phyloP scores from a whole-genome alignment of 2,329 filamentous ascomycete species.

The Stagonosporopsis rhizophila region DNA sequence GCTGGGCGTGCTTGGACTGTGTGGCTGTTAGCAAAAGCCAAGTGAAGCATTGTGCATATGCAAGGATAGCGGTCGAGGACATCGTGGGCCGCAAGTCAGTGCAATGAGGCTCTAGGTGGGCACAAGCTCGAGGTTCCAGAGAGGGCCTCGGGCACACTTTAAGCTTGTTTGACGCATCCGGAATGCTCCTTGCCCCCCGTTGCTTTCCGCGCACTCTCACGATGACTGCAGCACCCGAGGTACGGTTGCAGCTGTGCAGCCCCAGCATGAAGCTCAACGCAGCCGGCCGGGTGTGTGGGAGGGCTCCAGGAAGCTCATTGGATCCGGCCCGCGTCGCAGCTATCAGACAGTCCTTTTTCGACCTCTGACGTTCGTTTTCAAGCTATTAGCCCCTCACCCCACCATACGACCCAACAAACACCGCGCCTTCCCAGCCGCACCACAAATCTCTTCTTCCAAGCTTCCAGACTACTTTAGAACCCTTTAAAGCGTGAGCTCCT shows the following conservation, averaged over 20 bases:
- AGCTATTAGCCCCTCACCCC: constrained; percentile 31
- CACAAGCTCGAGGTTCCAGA: constrained; percentile 6
- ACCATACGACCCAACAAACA: constrained; percentile 39
- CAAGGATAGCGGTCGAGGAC: constrained; percentile 26
- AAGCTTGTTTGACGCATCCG: constrained; percentile 23
- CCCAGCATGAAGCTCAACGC: constrained; percentile 24
- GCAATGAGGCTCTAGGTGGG: constrained; percentile 16
- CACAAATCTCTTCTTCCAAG: constrained; percentile 31
- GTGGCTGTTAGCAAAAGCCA: constrained; percentile 23
- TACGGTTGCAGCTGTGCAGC: constrained; percentile 31
- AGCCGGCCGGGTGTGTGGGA: constrained; percentile 46
- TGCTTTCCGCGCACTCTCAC: constrained; percentile 34
- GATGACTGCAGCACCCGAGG: constrained; percentile 35
- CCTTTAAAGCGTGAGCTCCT: constrained; percentile 33
- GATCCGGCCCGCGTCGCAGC: constrained; percentile 35
- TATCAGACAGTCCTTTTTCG: constrained; percentile 34
- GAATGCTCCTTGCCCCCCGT: constrained; percentile 24
- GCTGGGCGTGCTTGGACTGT: constrained; percentile 28
- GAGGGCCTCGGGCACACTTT: constrained; percentile 24
- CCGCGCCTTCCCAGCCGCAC: constrained; percentile 19
- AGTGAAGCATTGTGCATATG: constrained; percentile 27
- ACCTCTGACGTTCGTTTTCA: constrained; percentile 37
- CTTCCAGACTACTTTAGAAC: constrained; percentile 25
- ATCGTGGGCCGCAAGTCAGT: constrained; percentile 13
- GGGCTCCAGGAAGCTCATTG: constrained; percentile 37